Evolutionary conservation across 192 early-diverging fungal genomes (phyloP).

Genomic region (Phycomyces blakesleeanus): DNA sequence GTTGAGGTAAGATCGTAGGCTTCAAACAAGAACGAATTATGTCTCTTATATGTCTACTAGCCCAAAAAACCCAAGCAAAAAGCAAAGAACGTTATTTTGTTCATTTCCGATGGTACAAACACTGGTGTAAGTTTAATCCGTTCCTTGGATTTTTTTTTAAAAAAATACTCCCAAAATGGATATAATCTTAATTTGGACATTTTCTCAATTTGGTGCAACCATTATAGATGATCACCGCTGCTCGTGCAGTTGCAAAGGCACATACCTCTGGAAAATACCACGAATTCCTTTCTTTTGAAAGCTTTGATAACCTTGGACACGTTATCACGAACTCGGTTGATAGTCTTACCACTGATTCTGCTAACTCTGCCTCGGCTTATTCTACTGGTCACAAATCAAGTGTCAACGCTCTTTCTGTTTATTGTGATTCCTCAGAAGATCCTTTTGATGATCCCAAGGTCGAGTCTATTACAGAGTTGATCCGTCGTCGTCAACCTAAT

Average conservation of each 20-base stretch:
- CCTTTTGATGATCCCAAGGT: constrained; percentile 63
- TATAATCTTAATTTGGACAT: background rate
- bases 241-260: constrained; percentile 51
- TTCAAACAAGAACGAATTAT: background rate
- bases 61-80: constrained; percentile 38
- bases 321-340: constrained; percentile 62
- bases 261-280: constrained; percentile 59
- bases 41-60: background rate
- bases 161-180: background rate
- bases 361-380: constrained; percentile 66
- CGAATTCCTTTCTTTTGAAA: constrained; percentile 37
- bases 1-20: constrained; percentile 19
- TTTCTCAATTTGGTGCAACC: background rate
- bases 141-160: too few relatives aligned
- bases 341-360: constrained; percentile 63
- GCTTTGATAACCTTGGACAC: constrained; percentile 50
- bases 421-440: constrained; percentile 54
- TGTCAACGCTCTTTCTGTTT: constrained; percentile 55
- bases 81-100: constrained; percentile 62
- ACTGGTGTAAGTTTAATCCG: constrained; percentile 25
- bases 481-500: constrained; percentile 56
- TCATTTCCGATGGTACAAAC: constrained; percentile 65
- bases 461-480: constrained; percentile 54
- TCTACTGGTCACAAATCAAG: constrained; percentile 58
- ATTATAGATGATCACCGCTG: constrained; percentile 52